Evolutionary conservation across 352 stramenopile species (phyloP), one percentile per base, ranked within the genome.

Genomic region (Pythium apleroticum): DNA sequence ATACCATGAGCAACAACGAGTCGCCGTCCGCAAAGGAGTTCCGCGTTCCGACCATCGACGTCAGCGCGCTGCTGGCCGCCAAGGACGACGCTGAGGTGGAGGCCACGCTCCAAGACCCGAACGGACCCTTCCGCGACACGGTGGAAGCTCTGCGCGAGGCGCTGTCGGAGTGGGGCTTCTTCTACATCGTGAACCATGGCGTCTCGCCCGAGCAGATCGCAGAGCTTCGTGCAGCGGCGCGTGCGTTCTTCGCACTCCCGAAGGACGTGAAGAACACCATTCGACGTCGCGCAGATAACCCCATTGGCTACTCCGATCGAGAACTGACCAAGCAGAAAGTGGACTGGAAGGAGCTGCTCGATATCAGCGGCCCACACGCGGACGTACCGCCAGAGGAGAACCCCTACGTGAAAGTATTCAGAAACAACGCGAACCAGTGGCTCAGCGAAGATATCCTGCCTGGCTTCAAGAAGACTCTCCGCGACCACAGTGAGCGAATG

Each of bases 291-390:
- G 78, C 60, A 33, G 73, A 66, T 20, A 98, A 98, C 79, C 75
- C 90, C 25, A 78, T 88, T 54, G 95, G 95, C 17, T 98, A 90
- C 70, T 97, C 96, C 72, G 90, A 98, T 63, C 81, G 95, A 61
- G 95, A 98, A 63, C 73, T 98, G 24, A 98, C 95, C 48, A 98
- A 98, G 78, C 88, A 96, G 68, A 92, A 86, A 54, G 72, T 73
- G 20, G 95, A 98, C 75, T 97, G 89, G 89, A 98, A 98, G 57
- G 84, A 98, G 63, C 75, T 68, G 11, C 77, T 97, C 15, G 93
- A 97, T 77, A 75, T 81, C 45, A 65, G 63, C 25, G 78, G 73
- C 1, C 70, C 24, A 1, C 63, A 77, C 4, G 75, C 84, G 17
- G 76, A 84, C 35, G 68, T 57, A 1, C 43, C 70, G 3, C 66